Percentiles rank a stretch among this genome's conserved stretches.
Evolutionary conservation across 192 early-diverging fungal genomes (phyloP).

Genomic region (Coemansia pectinata): DNA sequence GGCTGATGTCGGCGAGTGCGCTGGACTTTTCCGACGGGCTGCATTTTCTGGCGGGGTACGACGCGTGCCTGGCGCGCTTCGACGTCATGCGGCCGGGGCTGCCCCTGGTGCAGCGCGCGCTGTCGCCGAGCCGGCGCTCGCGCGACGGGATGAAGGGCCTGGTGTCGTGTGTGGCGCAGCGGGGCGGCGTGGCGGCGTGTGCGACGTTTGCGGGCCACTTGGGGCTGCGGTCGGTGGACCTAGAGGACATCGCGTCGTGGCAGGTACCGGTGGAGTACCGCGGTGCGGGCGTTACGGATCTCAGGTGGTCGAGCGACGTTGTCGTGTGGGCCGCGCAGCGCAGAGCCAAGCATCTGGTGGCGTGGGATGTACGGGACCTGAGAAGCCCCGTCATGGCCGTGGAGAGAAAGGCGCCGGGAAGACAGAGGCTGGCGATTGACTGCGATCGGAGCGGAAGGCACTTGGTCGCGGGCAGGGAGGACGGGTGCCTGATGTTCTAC

Average conservation of each 20-base stretch:
- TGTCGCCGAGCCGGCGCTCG: conserved; percentile 64
- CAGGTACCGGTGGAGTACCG: conserved; percentile 43
- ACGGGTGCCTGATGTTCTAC: conserved; percentile 17
- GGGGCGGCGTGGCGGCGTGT: conserved; percentile 59
- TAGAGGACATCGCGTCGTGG: conserved; percentile 15
- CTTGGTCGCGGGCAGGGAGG: conserved; percentile 61
- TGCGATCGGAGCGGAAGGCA: conserved; percentile 62
- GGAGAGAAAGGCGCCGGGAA: conserved; percentile 13
- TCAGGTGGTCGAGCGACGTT: conserved; percentile 70
- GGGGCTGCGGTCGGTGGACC: conserved; percentile 61
- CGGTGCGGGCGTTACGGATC: conserved; percentile 57
- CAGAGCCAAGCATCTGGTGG: conserved; percentile 59
- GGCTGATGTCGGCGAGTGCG: conserved; percentile 65
- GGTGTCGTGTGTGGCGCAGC: conserved; percentile 70
- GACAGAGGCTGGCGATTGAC: conserved; percentile 74
- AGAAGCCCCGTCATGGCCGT: conserved; percentile 60
- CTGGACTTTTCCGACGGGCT: conserved; percentile 64
- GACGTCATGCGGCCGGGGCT: conserved; percentile 66
- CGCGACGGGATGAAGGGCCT: conserved; percentile 76
- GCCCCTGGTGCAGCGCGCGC: conserved; percentile 53
- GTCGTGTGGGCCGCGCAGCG: conserved; percentile 68
- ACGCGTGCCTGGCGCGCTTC: conserved; percentile 68
- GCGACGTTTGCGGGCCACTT: conserved; percentile 72
- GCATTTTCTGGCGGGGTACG: conserved; percentile 68
- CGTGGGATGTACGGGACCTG: conserved; percentile 82